Conservation (phyloP, 2,329 filamentous ascomycete species). For the Colletotrichum scovillei region DNA sequence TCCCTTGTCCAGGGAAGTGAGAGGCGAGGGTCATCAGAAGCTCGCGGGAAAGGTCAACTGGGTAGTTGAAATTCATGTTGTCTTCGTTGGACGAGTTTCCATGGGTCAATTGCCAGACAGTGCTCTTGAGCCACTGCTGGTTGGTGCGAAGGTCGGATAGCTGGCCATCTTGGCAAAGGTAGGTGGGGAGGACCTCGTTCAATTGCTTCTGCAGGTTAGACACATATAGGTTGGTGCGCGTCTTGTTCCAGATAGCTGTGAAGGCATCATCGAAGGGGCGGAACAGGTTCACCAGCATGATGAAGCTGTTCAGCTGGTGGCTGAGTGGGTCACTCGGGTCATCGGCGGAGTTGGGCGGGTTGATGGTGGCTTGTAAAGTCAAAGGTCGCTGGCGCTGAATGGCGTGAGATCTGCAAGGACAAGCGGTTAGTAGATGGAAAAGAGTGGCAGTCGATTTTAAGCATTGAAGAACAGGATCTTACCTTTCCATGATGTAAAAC, state of each 20-base stretch:
- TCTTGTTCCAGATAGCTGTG: conserved; percentile 75
- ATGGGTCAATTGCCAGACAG: conserved; percentile 72
- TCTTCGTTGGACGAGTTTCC: conserved; percentile 61
- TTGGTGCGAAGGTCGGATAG: conserved; percentile 67
- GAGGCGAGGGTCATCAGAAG: conserved; percentile 74
- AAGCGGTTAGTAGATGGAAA: conserved; percentile 22
- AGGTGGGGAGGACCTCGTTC: conserved; percentile 63
- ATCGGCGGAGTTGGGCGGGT: conserved; percentile 70
- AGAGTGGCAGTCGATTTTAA: background rate
- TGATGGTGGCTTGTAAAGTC: conserved; percentile 76
- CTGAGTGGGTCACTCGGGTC: conserved; percentile 67
- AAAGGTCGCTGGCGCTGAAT: conserved; percentile 77
- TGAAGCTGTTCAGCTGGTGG: conserved; percentile 65
- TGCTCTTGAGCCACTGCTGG: conserved; percentile 74
- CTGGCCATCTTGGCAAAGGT: conserved; percentile 64
- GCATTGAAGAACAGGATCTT: conserved; percentile 36
- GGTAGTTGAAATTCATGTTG: conserved; percentile 71
- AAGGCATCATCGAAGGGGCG: conserved; percentile 74
- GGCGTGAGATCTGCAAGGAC: conserved; percentile 69
- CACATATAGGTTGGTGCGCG: conserved; percentile 68
- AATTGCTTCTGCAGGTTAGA: conserved; percentile 71
- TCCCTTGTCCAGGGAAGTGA: conserved; percentile 76
- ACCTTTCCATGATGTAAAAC: conserved; percentile 78
- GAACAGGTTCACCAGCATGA: conserved; percentile 72
- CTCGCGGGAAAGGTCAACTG: conserved; percentile 71